phyloP scores from a whole-genome alignment of 768 basidiomycete species.

The Auricularia sp. region DNA sequence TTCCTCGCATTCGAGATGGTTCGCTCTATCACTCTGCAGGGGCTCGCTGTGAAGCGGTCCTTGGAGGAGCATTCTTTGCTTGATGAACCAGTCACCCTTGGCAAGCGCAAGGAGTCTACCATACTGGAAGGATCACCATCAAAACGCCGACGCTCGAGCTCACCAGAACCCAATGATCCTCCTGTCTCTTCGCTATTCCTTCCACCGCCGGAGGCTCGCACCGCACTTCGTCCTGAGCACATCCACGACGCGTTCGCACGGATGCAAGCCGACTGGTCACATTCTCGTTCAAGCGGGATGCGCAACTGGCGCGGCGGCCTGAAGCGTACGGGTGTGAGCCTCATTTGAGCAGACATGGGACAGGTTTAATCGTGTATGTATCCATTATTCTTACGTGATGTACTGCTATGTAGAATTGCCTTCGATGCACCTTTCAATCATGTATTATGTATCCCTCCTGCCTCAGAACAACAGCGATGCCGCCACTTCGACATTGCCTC shows the following conservation, averaged over 20 bases:
- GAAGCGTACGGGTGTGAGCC: conserved; percentile 64
- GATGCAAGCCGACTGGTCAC: conserved; percentile 82
- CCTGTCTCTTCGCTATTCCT: conserved; percentile 69
- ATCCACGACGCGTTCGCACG: conserved; percentile 85
- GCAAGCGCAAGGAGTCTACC: conserved; percentile 54
- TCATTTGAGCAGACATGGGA: conserved; percentile 41
- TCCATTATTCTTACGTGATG: background rate
- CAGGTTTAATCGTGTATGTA: background rate
- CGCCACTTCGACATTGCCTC: conserved; percentile 81
- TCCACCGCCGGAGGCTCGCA: conserved; percentile 71
- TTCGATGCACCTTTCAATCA: background rate
- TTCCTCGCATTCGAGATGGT: conserved; percentile 98
- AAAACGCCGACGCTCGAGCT: conserved; percentile 48
- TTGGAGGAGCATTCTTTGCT: conserved; percentile 62
- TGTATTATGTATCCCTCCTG: background rate
- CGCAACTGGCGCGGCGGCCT: conserved; percentile 84
- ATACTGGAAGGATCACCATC: conserved; percentile 31
- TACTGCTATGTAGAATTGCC: background rate
- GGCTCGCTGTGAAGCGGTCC: conserved; percentile 71
- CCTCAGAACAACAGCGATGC: conserved; percentile 69
- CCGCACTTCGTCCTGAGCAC: conserved; percentile 70
- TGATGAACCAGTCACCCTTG: conserved; percentile 50
- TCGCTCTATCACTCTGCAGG: conserved; percentile 81
- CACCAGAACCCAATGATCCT: conserved; percentile 49
- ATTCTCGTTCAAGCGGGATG: conserved; percentile 76